phyloP scores from a whole-genome alignment of 352 stramenopile species.

The Phytophthora sp. region DNA sequence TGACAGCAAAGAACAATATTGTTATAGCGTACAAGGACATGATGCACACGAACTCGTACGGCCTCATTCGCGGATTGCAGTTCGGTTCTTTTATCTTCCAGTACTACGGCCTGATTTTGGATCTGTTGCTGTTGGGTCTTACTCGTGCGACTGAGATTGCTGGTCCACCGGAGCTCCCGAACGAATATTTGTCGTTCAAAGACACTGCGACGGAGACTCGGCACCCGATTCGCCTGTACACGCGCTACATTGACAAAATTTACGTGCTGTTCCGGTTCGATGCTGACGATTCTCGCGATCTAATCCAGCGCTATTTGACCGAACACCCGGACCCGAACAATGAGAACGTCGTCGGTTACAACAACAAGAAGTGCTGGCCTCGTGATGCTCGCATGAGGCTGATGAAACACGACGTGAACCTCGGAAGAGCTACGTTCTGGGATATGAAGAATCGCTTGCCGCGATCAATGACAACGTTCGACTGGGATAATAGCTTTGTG shows the following conservation, averaged over 20 bases:
- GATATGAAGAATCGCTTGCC: slow-evolving; percentile 99
- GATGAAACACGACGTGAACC: slow-evolving; percentile 99
- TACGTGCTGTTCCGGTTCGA: slow-evolving; percentile 99
- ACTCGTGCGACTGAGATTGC: slow-evolving; percentile 98
- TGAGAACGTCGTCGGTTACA: slow-evolving; percentile 99
- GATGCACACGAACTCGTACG: slow-evolving; percentile 99
- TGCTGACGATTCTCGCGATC: slow-evolving; percentile 96
- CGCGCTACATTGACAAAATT: slow-evolving; percentile 99
- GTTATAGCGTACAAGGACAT: slow-evolving; percentile 99
- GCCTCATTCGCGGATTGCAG: slow-evolving; percentile 98
- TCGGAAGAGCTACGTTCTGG: slow-evolving; percentile 99
- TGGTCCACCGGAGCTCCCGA: slow-evolving; percentile 96
- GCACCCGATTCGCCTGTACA: slow-evolving; percentile 99
- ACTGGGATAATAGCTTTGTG: slow-evolving; percentile 99
- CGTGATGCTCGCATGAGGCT: slow-evolving; percentile 99
- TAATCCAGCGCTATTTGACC: slow-evolving; percentile 99
- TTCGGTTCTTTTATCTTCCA: slow-evolving; percentile 98
- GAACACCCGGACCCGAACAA: slow-evolving; percentile 99
- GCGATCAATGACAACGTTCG: slow-evolving; percentile 98
- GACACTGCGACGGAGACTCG: slow-evolving; percentile 97
- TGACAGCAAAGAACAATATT: slow-evolving; percentile 99
- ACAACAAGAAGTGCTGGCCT: slow-evolving; percentile 99
- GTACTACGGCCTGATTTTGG: slow-evolving; percentile 99
- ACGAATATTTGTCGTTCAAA: slow-evolving; percentile 99
- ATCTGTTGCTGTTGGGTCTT: slow-evolving; percentile 97